Conservation (phyloP, 495 filamentous ascomycete species). For the Apiosordaria backusii region DNA sequence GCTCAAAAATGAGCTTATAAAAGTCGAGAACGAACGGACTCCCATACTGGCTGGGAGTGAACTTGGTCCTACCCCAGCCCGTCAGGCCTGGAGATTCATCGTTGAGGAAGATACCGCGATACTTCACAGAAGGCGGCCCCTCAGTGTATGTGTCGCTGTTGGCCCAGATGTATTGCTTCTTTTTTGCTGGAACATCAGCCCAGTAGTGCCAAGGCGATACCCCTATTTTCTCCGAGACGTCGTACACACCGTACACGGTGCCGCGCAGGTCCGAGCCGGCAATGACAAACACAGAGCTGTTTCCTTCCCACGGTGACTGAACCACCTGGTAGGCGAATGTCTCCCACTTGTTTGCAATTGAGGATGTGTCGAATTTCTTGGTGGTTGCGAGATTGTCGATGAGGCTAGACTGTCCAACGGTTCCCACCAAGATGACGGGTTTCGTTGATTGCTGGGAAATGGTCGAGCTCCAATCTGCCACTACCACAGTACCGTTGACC, state of each 20-base stretch:
- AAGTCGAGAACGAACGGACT: conserved; percentile 56
- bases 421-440: conserved; percentile 50
- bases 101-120: conserved; percentile 68
- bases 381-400: conserved; percentile 43
- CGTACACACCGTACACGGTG: conserved; percentile 61
- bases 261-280: conserved; percentile 59
- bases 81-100: conserved; percentile 63
- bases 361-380: conserved; percentile 48
- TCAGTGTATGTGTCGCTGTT: conserved; percentile 42
- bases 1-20: conserved; percentile 61
- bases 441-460: conserved; percentile 24
- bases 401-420: conserved; percentile 45
- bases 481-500: conserved; percentile 33
- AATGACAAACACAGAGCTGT: conserved; percentile 53
- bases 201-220: conserved; percentile 64
- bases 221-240: conserved; percentile 61
- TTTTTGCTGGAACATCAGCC: conserved; percentile 55
- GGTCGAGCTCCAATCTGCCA: conserved; percentile 27
- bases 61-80: conserved; percentile 50
- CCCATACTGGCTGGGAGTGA: conserved; percentile 36
- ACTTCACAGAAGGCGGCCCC: conserved; percentile 58
- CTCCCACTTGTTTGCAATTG: conserved; percentile 58
- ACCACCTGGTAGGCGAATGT: conserved; percentile 53
- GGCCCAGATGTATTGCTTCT: conserved; percentile 50
- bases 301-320: conserved; percentile 45